Conservation (phyloP, 2,329 filamentous ascomycete species). For the Pyrenochaeta sp. region DNA sequence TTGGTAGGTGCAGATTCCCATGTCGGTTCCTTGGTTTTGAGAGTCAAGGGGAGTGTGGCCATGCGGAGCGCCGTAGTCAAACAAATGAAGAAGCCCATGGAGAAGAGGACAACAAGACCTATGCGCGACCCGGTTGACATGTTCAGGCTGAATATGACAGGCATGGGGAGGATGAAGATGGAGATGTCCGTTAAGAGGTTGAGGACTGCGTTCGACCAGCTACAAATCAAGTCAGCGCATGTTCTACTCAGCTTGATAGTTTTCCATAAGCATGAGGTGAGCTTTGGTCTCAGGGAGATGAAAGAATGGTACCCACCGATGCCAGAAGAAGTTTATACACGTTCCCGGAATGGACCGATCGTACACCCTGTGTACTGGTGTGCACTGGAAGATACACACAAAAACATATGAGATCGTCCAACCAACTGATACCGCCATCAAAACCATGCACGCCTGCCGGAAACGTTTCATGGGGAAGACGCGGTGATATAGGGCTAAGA, state of each 20-base stretch:
- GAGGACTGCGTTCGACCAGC: conserved; percentile 28
- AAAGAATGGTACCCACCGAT: conserved; percentile 24
- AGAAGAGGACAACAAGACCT: conserved; percentile 33
- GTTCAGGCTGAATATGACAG: conserved; percentile 29
- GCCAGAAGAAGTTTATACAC: conserved; percentile 31
- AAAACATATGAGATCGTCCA: conserved; percentile 29
- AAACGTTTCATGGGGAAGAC: conserved; percentile 31
- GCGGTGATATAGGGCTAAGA: conserved; percentile 35
- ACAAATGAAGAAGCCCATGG: conserved; percentile 39
- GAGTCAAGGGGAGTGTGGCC: conserved; percentile 29
- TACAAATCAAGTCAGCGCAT: conserved; percentile 3
- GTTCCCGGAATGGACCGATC: conserved; percentile 24
- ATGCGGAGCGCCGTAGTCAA: conserved; percentile 37
- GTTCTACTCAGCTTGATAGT: neutral
- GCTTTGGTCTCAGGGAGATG: neutral
- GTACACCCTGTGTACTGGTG: conserved; percentile 23
- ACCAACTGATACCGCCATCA: conserved; percentile 22
- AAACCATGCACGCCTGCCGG: conserved; percentile 19
- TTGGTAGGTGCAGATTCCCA: conserved; percentile 38
- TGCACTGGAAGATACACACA: conserved; percentile 34
- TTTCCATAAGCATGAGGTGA: neutral
- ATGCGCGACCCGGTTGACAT: conserved; percentile 29
- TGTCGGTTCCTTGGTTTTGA: conserved; percentile 25
- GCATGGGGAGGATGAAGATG: conserved; percentile 34
- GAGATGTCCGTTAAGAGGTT: conserved; percentile 32